Conservation (phyloP, 805 yeast genomes). For the Cyberlindnera suaveolens region DNA sequence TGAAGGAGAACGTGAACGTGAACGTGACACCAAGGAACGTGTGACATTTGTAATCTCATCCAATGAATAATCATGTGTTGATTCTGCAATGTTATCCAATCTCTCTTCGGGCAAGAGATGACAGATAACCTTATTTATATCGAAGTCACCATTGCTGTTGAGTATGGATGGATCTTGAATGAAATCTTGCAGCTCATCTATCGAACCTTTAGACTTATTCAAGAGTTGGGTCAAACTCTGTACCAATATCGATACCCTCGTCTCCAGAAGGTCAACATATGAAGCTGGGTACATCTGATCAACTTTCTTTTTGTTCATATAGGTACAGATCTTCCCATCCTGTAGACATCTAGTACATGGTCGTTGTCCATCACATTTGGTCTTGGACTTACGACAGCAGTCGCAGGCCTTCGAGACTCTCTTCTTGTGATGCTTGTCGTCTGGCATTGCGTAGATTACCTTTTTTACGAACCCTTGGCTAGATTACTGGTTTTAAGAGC, state of each 20-base stretch:
- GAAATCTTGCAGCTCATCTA: slow-evolving; percentile 11
- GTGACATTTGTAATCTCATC: slow-evolving; percentile 19
- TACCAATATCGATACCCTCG: slow-evolving; percentile 42
- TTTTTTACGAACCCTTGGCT: too few species aligned
- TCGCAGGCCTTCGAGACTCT: slow-evolving; percentile 35
- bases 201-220: slow-evolving; percentile 11
- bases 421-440: slow-evolving; percentile 8
- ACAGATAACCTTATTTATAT: slow-evolving; percentile 22
- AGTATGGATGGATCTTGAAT: slow-evolving; percentile 14
- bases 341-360: slow-evolving; percentile 44
- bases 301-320: slow-evolving; percentile 45
- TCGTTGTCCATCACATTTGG: slow-evolving; percentile 39
- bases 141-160: slow-evolving; percentile 19
- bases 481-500: too few species aligned
- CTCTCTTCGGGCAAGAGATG: slow-evolving; percentile 18
- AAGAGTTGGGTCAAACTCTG: slow-evolving; percentile 29
- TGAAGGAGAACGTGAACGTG: slow-evolving; percentile 11
- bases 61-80: slow-evolving; percentile 16
- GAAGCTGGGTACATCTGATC: slow-evolving; percentile 39
- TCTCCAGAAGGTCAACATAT: slow-evolving; percentile 44
- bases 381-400: slow-evolving; percentile 36
- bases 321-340: slow-evolving; percentile 52
- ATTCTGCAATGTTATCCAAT: slow-evolving; percentile 20
- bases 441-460: background rate
- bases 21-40: background rate